Evolutionary conservation across 768 basidiomycete species (phyloP).

Genomic region (Amylocystis lapponica): DNA sequence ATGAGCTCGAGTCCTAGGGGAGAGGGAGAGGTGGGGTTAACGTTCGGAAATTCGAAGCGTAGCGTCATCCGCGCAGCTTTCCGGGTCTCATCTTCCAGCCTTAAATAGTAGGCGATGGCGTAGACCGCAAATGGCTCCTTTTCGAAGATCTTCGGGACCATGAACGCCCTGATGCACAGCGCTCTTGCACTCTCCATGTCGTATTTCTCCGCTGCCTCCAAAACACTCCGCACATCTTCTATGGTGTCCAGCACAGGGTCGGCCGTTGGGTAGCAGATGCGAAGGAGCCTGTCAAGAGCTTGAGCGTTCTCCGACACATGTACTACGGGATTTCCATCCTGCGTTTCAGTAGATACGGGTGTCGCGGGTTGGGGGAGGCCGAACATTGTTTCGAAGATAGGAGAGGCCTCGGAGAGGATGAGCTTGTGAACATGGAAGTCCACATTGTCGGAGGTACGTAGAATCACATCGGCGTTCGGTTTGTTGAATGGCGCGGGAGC

Average conservation of each 20-base stretch:
- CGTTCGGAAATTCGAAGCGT: not conserved
- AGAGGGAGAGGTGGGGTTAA: not conserved
- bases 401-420: too few relatives aligned
- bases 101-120: not conserved
- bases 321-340: too few relatives aligned
- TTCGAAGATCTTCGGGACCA: not conserved
- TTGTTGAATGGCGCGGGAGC: too few relatives aligned
- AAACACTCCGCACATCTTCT: constrained; percentile 3
- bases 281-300: constrained; percentile 14
- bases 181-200: not conserved
- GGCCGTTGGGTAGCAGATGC: constrained; percentile 14
- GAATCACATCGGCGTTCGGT: too few relatives aligned
- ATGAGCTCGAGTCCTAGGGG: not conserved
- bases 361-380: too few relatives aligned
- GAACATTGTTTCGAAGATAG: too few relatives aligned
- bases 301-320: constrained; percentile 6
- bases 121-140: not conserved
- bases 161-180: not conserved
- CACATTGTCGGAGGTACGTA: too few relatives aligned
- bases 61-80: not conserved
- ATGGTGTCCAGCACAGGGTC: constrained; percentile 1
- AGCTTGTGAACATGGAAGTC: too few relatives aligned
- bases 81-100: not conserved
- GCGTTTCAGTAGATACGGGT: too few relatives aligned
- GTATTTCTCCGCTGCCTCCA: constrained; percentile 14